These are phyloP conservation scores for Colletotrichum salicis DNA, from an alignment of 2,329 filamentous ascomycete species.

Conservation along the genomic window DNA sequence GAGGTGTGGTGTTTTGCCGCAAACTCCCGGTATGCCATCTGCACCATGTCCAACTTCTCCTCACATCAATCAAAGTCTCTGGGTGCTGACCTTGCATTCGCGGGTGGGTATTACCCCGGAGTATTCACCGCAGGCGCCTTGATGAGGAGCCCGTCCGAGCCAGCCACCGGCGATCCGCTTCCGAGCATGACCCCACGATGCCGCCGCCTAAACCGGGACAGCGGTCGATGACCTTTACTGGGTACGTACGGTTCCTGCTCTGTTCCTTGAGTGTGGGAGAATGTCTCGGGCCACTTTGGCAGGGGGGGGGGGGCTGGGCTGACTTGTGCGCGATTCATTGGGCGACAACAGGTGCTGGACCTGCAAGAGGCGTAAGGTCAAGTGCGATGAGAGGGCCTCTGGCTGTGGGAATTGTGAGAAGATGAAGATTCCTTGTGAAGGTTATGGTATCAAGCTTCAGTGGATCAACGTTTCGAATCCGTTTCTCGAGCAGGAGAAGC, in stretches of 20 bases:
- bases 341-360: constrained; percentile 20
- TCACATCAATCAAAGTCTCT: background rate
- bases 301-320: background rate
- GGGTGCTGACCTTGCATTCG: background rate
- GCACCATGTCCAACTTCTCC: background rate
- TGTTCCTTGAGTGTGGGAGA: background rate
- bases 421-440: constrained; percentile 10
- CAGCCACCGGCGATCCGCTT: background rate
- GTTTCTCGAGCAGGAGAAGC: background rate
- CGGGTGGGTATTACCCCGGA: background rate
- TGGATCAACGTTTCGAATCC: constrained; percentile 8
- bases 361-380: constrained; percentile 19
- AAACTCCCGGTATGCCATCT: background rate
- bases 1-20: background rate
- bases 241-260: background rate
- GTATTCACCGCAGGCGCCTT: background rate
- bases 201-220: background rate
- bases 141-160: background rate
- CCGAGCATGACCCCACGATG: background rate
- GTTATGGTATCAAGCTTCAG: constrained; percentile 13
- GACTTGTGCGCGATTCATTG: background rate
- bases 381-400: constrained; percentile 8
- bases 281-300: background rate
- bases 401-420: constrained; percentile 17
- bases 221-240: background rate